Base-by-base conservation (phyloP, 1,139 yeast genomes). In the Suhomyces taliae region DNA sequence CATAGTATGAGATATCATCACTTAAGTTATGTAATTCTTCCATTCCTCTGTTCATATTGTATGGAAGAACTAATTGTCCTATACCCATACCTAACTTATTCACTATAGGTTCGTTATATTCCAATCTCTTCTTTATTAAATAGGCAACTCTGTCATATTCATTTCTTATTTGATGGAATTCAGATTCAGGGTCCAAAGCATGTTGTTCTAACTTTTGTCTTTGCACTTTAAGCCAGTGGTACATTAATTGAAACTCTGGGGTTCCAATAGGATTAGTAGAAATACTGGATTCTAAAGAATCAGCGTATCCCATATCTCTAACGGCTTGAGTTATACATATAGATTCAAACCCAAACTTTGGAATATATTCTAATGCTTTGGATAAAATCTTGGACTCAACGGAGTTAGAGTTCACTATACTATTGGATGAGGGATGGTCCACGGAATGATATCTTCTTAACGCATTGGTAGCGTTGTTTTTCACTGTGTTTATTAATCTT, bases 1-100 rank as follows among this genome's bases (percentile, higher is more conserved):
- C 83, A 56, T 82, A 82, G 65, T 70, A 90, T 44, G 90, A 81
- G 53, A 93, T 76, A 61, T 93, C 98, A 65, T 93, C 97, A 14
- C 90, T 78, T 46, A 91, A 75, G 45, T 79, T 77, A 58, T 85
- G 87, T 50, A 93, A 76, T 60, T 90, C 96, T 34, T 78, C 79
- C 40, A 87, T 52, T 0, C 90, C 77, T 32, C 58, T 57, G 3
- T 71, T 57, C 34, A 82, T 45, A 58, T 83, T 82, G 45, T 69
- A 67, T 0, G 90, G 90, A 35, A 76, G 59, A 15, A 82, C 66
- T 67, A 85, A 73, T 39, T 75, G 72, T 0, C 83, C 76, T 44
- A 86, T 64, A 0, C 87, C 87, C 33, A 69, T 68, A 4, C 70
- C 52, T 65, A 74, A 64, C 64, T 81, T 48, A 57, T 57, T 39